Evolutionary conservation across 257 asterid species (phyloP).

Genomic region (Rhazya stricta): DNA sequence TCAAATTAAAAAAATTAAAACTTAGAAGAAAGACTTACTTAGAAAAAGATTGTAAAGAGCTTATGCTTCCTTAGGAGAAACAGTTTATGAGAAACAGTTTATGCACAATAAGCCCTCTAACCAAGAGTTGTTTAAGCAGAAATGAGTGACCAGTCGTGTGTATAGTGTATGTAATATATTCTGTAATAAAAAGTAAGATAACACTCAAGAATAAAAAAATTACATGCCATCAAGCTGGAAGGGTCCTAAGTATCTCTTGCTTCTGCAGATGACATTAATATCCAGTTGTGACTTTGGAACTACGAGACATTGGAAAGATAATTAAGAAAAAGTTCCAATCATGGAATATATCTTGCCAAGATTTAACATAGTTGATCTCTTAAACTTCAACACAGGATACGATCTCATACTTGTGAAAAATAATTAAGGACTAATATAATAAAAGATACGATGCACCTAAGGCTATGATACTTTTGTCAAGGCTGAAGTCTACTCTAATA

Average conservation of each 20-base stretch:
- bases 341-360: neutral
- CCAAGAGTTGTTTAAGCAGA: no score
- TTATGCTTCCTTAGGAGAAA: no score
- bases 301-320: constrained; percentile 13
- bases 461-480: neutral
- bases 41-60: no score
- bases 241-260: constrained; percentile 72
- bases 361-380: neutral
- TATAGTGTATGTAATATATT: no score
- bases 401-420: neutral
- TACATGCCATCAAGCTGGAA: constrained; percentile 84
- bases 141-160: no score
- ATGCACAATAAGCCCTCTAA: no score
- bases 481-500: neutral
- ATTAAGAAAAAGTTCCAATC: neutral
- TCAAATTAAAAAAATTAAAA: no score
- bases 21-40: no score
- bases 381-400: neutral
- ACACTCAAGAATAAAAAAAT: constrained; percentile 10
- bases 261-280: constrained; percentile 65
- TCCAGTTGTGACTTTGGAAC: constrained; percentile 81
- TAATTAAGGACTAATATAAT: neutral
- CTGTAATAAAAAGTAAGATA: neutral
- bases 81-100: no score
- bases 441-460: neutral